Conservation (phyloP, 805 yeast species). For the Clavispora phyllophila region DNA sequence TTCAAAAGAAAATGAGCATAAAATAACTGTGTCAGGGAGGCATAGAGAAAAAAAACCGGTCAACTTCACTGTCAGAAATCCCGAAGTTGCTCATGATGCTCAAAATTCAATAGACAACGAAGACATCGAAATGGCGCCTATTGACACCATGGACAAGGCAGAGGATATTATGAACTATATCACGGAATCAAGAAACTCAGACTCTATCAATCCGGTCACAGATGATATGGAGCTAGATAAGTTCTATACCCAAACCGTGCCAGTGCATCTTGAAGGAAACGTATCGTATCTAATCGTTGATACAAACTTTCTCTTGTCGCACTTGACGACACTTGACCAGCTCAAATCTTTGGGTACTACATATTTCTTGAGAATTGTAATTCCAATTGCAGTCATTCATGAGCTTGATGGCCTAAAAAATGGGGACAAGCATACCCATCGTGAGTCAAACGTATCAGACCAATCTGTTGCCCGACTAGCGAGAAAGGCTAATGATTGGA, state of each 20-base stretch:
- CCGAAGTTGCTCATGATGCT: constrained; percentile 22
- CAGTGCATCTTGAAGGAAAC: constrained; percentile 16
- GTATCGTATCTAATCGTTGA: constrained; percentile 58
- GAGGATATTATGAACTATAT: constrained; percentile 40
- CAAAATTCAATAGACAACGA: constrained; percentile 10
- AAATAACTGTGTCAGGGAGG: not conserved
- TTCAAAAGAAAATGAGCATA: constrained; percentile 1
- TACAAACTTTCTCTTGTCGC: constrained; percentile 77
- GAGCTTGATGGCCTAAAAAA: constrained; percentile 84
- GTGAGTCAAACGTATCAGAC: constrained; percentile 1
- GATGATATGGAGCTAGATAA: constrained; percentile 16
- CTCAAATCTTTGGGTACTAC: constrained; percentile 35
- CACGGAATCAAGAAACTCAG: constrained; percentile 6
- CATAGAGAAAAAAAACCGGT: constrained; percentile 14
- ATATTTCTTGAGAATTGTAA: constrained; percentile 48
- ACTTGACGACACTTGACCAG: constrained; percentile 53
- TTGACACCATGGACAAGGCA: constrained; percentile 43
- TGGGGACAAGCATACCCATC: constrained; percentile 20
- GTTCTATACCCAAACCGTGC: constrained; percentile 7
- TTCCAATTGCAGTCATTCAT: constrained; percentile 65
- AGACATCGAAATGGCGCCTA: constrained; percentile 47
- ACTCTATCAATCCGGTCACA: constrained; percentile 6
- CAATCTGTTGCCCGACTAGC: constrained; percentile 52
- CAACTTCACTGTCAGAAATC: constrained; percentile 18
- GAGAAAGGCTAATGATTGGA: constrained; percentile 75